Base-by-base conservation (phyloP, 768 basidiomycete genomes). In the Pilatotrama ljubarskyi region DNA sequence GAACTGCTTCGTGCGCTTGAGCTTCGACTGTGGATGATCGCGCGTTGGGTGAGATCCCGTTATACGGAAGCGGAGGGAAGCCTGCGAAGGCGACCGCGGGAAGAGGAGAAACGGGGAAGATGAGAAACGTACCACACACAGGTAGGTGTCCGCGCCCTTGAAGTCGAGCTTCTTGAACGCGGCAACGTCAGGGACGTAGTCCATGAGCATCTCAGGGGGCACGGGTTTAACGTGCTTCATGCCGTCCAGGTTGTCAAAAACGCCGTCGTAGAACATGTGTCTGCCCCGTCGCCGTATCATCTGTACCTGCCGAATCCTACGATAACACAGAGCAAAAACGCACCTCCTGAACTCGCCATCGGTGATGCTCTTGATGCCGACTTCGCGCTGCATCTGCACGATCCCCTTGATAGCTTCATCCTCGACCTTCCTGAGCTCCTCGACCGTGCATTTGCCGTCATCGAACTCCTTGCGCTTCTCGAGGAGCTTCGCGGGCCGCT, bases 241-340 rank as follows among this genome's bases (percentile, higher is more conserved):
- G 48, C 87, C 87, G 50, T 84, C 82, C 40, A 90, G 70, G 53
- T 80, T 84, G 65, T 88, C 80, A 69, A 87, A 87, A 29, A 88
- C 84, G 18, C 86, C 86, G 46, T 88, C 84, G 55, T 77, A 86
- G 69, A 85, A 88, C 72, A 79, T 74, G 44, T 76, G 75, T 64
- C 85, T 86, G 68, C 20, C 17, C 11, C 29, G 29, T 5, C 10
- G 5, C 29, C 29, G 29, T 4, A 2, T 2, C 10, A 15, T 50
- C 17, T 9, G 43, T 32, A 20, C 22, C 7, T n/a, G n/a, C n/a
- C n/a, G n/a, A 24, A 5, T 10, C 24, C 42, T 7, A 13, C 22
- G n/a, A 1, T 13, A 15, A 14, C 26, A 10, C 29, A 25, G 17
- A 6, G 17, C 3, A 17, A 25, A 20, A 41, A 56, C 66, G 56